A percentile compares a stretch with the other conserved stretches of the same genome.
phyloP scores from a whole-genome alignment of 148 eudicot species.

The Tetragonia tetragonoides region DNA sequence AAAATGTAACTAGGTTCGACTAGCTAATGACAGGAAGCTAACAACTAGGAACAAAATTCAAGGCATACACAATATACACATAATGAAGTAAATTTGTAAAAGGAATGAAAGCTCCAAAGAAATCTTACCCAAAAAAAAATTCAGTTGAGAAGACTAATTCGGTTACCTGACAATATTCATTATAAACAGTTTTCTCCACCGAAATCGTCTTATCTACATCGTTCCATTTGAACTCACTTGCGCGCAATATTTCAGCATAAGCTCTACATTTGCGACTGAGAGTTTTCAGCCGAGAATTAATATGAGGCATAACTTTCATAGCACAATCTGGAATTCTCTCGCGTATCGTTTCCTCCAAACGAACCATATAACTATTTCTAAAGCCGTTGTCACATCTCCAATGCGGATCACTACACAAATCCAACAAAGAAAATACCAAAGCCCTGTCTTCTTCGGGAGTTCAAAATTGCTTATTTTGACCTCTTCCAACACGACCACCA shows the following conservation, averaged over 20 bases:
- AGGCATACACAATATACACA: no score
- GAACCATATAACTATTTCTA: conserved; percentile 12
- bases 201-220: conserved; percentile 1
- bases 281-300: conserved; percentile 18
- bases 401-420: conserved; percentile 12
- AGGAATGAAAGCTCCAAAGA: no score
- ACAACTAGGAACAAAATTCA: no score
- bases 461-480: conserved; percentile 18
- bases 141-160: not conserved
- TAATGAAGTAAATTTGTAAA: no score
- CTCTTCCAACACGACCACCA: conserved; percentile 17
- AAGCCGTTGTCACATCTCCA: conserved; percentile 22
- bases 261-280: conserved; percentile 16
- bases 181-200: not conserved
- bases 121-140: no score
- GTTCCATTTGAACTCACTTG: conserved; percentile 18
- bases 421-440: conserved; percentile 1
- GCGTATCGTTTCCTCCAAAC: conserved; percentile 12
- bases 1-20: no score
- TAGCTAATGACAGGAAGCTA: no score
- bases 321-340: conserved; percentile 17
- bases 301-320: conserved; percentile 14
- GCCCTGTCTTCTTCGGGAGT: conserved; percentile 14
- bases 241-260: conserved; percentile 3
- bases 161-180: conserved; percentile 13